phyloP scores from a whole-genome alignment of 495 filamentous ascomycete species.

The Hypoxylon trugodes region DNA sequence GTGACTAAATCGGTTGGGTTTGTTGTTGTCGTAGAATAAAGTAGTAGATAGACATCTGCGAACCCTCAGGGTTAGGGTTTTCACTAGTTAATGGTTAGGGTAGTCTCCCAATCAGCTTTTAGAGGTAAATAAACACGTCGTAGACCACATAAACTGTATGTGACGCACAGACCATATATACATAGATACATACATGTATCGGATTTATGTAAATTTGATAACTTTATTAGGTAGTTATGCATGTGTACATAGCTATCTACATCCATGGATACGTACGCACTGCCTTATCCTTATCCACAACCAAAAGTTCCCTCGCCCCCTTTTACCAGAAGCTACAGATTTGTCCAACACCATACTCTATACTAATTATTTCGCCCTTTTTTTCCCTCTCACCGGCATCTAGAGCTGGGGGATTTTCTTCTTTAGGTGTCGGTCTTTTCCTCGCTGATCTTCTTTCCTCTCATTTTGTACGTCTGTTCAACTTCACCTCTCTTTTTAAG shows the following conservation, averaged over 20 bases:
- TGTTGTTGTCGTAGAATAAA: background rate
- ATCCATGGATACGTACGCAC: background rate
- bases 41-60: background rate
- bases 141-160: background rate
- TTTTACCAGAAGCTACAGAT: slow-evolving; percentile 15
- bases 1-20: background rate
- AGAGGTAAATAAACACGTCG: slow-evolving; percentile 6
- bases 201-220: no score
- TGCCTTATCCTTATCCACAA: slow-evolving; percentile 2
- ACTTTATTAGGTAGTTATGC: background rate
- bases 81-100: slow-evolving; percentile 16
- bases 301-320: slow-evolving; percentile 25
- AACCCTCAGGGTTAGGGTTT: slow-evolving; percentile 22
- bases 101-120: slow-evolving; percentile 4
- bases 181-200: background rate
- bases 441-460: slow-evolving; percentile 4
- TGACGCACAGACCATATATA: slow-evolving; percentile 1
- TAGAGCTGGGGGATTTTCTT: slow-evolving; percentile 1
- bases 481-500: background rate
- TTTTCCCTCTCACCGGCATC: slow-evolving; percentile 2
- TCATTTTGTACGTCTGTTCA: slow-evolving; percentile 4
- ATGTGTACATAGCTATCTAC: slow-evolving; percentile 1
- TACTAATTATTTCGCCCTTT: slow-evolving; percentile 14
- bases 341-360: slow-evolving; percentile 7
- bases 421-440: slow-evolving; percentile 11